Conservation (phyloP, 2,329 filamentous ascomycete species). For the Claviceps monticola region DNA sequence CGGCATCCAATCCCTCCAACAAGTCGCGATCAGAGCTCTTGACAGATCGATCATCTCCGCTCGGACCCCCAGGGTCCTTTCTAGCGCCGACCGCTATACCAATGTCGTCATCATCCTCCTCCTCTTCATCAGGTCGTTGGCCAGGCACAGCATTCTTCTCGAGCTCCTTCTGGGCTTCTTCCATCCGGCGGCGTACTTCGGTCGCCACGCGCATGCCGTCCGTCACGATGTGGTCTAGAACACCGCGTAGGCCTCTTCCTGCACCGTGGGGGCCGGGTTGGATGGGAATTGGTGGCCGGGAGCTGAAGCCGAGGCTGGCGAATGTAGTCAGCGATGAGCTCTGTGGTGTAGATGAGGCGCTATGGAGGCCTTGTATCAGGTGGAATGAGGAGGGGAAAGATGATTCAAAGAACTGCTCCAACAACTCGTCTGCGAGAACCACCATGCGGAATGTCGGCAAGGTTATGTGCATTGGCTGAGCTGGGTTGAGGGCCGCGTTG, state of each 20-base stretch:
- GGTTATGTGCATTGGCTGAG: conserved; percentile 88
- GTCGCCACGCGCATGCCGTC: conserved; percentile 94
- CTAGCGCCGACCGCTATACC: conserved; percentile 29
- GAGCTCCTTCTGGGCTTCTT: conserved; percentile 84
- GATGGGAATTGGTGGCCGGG: conserved; percentile 24
- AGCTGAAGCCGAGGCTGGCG: conserved; percentile 51
- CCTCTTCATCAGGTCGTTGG: conserved; percentile 53
- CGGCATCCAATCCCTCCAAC: conserved; percentile 60
- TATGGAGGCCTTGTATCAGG: conserved; percentile 51
- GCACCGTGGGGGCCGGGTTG: conserved; percentile 27
- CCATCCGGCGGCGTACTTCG: conserved; percentile 84
- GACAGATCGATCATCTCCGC: conserved; percentile 47
- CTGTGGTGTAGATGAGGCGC: conserved; percentile 15
- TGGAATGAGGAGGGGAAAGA: conserved; percentile 91
- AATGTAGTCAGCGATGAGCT: conserved; percentile 71
- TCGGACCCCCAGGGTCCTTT: conserved; percentile 20
- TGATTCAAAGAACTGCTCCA: conserved; percentile 95
- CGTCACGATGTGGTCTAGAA: conserved; percentile 92
- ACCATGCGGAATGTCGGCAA: conserved; percentile 98
- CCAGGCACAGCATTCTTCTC: conserved; percentile 65
- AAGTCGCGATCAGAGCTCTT: conserved; percentile 56
- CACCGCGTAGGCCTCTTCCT: conserved; percentile 71
- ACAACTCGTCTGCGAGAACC: conserved; percentile 83
- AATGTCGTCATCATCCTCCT: conserved; percentile 49
- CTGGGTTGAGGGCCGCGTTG: conserved; percentile 82